Percentiles rank a stretch among this genome's conserved stretches.
These are phyloP conservation scores for Carallia pectinifolia DNA, from an alignment of 345 rosid genomes.

Conservation along the genomic window DNA sequence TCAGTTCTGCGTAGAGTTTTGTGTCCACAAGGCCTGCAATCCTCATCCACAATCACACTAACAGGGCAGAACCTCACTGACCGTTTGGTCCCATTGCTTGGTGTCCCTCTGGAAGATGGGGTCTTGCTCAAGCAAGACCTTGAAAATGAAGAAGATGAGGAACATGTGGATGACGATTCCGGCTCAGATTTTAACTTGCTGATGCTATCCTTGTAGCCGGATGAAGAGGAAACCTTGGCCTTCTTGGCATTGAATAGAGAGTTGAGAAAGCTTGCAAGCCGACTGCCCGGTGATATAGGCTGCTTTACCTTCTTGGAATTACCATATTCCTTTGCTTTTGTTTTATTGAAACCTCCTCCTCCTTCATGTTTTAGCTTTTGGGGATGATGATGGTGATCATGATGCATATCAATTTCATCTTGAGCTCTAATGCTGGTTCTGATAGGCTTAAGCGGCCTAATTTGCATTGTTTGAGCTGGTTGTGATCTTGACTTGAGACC, in stretches of 20 bases:
- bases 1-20: slow-evolving; percentile 19
- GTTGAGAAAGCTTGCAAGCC: slow-evolving; percentile 34
- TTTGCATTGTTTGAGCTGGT: slow-evolving; percentile 13
- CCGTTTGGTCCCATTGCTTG: slow-evolving; percentile 23
- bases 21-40: slow-evolving; percentile 29
- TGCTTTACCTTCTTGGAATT: slow-evolving; percentile 31
- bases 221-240: slow-evolving; percentile 19
- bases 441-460: slow-evolving; percentile 25
- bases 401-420: neutral
- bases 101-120: slow-evolving; percentile 27
- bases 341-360: slow-evolving; percentile 22
- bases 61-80: slow-evolving; percentile 36
- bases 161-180: slow-evolving; percentile 20
- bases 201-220: slow-evolving; percentile 9
- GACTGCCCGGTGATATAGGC: slow-evolving; percentile 33
- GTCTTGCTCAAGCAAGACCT: slow-evolving; percentile 37
- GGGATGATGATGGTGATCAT: neutral
- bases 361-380: slow-evolving; percentile 16
- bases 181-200: slow-evolving; percentile 21
- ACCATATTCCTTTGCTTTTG: slow-evolving; percentile 29
- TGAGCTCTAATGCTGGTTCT: slow-evolving; percentile 7
- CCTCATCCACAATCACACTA: slow-evolving; percentile 35
- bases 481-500: slow-evolving; percentile 20
- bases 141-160: slow-evolving; percentile 34
- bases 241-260: slow-evolving; percentile 31